Conservation (phyloP, 768 basidiomycete species). For the Tremella fuciformis region DNA sequence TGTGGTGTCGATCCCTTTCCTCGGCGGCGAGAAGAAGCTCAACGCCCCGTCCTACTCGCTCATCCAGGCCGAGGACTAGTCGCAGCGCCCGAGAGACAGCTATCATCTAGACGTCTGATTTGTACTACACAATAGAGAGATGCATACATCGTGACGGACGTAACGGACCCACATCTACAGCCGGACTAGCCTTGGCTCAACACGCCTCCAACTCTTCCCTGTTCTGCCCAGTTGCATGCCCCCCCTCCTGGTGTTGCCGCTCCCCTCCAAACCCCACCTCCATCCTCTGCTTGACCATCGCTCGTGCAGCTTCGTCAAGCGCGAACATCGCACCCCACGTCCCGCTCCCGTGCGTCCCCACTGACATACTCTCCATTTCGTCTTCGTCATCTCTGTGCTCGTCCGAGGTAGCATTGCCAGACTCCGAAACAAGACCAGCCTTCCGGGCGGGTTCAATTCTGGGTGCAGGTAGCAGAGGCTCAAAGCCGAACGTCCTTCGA, state of each 20-base stretch:
- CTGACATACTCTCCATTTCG: background rate
- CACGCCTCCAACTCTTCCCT: background rate
- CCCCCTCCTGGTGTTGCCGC: background rate
- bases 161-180: too few relatives aligned
- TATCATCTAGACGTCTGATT: too few relatives aligned
- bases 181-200: too few relatives aligned
- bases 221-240: background rate
- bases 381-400: background rate
- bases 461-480: background rate
- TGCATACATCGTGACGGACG: too few relatives aligned
- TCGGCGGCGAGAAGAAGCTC: conserved; percentile 65
- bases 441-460: background rate
- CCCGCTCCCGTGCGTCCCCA: background rate
- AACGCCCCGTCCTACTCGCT: conserved; percentile 87
- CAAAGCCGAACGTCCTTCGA: background rate
- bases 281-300: background rate
- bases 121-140: too few relatives aligned
- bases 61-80: conserved; percentile 67
- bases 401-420: background rate
- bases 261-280: background rate
- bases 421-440: too few relatives aligned
- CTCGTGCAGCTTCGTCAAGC: conserved; percentile 3
- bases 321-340: conserved; percentile 3
- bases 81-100: too few relatives aligned
- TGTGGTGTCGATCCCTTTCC: conserved; percentile 66